phyloP scores from a whole-genome alignment of 345 rosid species.

The Lepidium sativum region DNA sequence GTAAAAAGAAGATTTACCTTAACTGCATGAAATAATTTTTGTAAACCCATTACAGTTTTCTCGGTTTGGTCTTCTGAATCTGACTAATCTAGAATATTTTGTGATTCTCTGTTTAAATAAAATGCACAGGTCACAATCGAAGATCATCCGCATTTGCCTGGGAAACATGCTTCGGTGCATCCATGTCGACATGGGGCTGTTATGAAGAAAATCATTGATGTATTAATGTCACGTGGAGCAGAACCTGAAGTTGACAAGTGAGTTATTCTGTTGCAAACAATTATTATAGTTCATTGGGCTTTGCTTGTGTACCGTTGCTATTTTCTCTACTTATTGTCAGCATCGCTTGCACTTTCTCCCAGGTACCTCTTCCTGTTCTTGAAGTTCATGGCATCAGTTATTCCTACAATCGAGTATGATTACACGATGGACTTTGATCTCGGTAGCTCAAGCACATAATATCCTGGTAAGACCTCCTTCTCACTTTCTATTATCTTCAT shows the following conservation, averaged over 20 bases:
- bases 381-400: slow-evolving; percentile 88
- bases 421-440: slow-evolving; percentile 96
- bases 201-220: slow-evolving; percentile 98
- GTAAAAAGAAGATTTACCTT: slow-evolving; percentile 22
- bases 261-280: slow-evolving; percentile 10
- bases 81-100: background rate
- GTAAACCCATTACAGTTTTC: background rate
- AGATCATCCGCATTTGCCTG: slow-evolving; percentile 96
- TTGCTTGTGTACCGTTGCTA: background rate
- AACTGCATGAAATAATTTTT: background rate
- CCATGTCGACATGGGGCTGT: slow-evolving; percentile 99
- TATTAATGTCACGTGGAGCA: slow-evolving; percentile 87
- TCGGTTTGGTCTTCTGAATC: background rate
- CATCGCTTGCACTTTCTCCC: slow-evolving; percentile 3
- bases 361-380: slow-evolving; percentile 92
- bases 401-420: slow-evolving; percentile 91
- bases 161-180: slow-evolving; percentile 98
- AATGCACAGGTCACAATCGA: slow-evolving; percentile 76
- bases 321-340: background rate
- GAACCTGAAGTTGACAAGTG: slow-evolving; percentile 99
- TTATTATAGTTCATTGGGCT: background rate
- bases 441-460: slow-evolving; percentile 73
- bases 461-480: slow-evolving; percentile 18
- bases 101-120: background rate
- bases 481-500: background rate